These are phyloP conservation scores for Chalciporus piperatus DNA, from an alignment of 768 basidiomycete species.

Conservation along the genomic window DNA sequence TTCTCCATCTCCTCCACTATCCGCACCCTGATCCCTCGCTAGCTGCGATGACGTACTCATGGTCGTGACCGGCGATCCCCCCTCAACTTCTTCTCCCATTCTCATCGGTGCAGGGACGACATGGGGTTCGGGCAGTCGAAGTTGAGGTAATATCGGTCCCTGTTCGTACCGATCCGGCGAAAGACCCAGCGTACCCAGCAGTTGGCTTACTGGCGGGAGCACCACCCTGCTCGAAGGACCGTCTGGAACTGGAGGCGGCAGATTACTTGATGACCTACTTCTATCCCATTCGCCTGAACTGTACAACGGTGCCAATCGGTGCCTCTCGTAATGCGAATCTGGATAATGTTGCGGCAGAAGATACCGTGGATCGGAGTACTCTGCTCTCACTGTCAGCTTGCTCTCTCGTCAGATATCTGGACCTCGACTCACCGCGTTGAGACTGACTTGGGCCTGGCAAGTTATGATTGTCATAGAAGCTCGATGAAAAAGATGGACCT, in stretches of 20 bases:
- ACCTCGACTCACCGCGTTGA: constrained; percentile 19
- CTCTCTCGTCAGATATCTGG: neutral
- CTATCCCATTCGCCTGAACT: constrained; percentile 24
- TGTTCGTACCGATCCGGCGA: constrained; percentile 15
- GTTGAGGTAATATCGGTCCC: constrained; percentile 27
- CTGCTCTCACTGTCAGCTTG: constrained; percentile 15
- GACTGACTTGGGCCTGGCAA: constrained; percentile 6
- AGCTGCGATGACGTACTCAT: constrained; percentile 1
- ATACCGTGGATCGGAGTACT: constrained; percentile 13
- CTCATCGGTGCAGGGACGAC: constrained; percentile 1
- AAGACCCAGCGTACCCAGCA: constrained; percentile 24
- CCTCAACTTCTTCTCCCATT: constrained; percentile 13
- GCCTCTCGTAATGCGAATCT: constrained; percentile 24
- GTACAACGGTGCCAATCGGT: constrained; percentile 24
- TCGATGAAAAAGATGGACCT: neutral
- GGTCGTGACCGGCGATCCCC: constrained; percentile 7
- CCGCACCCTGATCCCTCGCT: constrained; percentile 19
- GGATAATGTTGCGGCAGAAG: constrained; percentile 16
- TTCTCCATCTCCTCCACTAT: constrained; percentile 9
- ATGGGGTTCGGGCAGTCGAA: constrained; percentile 25
- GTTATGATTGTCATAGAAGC: constrained; percentile 14
- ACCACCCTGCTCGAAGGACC: constrained; percentile 22
- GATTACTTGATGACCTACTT: constrained; percentile 20
- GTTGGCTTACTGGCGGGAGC: constrained; percentile 27
- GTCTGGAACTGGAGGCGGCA: constrained; percentile 11